phyloP scores from a whole-genome alignment of 306 rosid genomes.

The Biancaea sappan region DNA sequence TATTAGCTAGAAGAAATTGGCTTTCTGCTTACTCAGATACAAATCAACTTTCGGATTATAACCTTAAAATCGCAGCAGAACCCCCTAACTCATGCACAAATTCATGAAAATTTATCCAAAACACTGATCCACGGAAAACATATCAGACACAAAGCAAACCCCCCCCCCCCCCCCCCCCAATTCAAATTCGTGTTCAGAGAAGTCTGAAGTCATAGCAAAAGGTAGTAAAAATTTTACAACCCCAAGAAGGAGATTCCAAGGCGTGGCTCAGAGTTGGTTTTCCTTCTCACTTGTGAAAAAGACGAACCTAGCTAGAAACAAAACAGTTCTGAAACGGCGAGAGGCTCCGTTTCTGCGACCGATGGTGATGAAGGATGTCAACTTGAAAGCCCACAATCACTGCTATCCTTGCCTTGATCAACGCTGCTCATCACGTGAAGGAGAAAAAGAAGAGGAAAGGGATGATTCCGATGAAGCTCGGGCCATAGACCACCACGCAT shows the following conservation, averaged over 20 bases:
- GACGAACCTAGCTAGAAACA: background rate
- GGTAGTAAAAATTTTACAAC: no score
- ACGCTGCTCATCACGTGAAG: no score
- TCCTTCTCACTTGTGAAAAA: slow-evolving; percentile 27
- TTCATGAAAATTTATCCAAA: background rate
- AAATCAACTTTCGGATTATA: background rate
- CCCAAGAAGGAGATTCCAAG: no score
- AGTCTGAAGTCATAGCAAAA: background rate
- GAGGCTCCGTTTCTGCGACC: background rate
- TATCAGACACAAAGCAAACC: background rate
- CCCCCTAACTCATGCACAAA: slow-evolving; percentile 30
- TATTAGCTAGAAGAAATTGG: background rate
- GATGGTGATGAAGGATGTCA: background rate
- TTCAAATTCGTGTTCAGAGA: background rate
- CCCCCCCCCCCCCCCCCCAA: no score
- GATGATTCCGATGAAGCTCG: no score
- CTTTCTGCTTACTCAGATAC: background rate
- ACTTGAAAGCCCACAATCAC: no score
- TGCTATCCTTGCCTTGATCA: no score
- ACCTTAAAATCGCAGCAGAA: slow-evolving; percentile 8
- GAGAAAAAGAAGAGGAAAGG: no score
- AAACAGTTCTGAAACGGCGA: background rate
- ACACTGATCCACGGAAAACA: background rate
- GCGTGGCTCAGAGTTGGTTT: no score
- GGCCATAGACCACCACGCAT: no score